Percentiles rank a stretch among this genome's conserved stretches.
These are phyloP conservation scores for Cucurbitaria berberidis DNA, from an alignment of 2,329 filamentous ascomycete species.

Conservation along the genomic window DNA sequence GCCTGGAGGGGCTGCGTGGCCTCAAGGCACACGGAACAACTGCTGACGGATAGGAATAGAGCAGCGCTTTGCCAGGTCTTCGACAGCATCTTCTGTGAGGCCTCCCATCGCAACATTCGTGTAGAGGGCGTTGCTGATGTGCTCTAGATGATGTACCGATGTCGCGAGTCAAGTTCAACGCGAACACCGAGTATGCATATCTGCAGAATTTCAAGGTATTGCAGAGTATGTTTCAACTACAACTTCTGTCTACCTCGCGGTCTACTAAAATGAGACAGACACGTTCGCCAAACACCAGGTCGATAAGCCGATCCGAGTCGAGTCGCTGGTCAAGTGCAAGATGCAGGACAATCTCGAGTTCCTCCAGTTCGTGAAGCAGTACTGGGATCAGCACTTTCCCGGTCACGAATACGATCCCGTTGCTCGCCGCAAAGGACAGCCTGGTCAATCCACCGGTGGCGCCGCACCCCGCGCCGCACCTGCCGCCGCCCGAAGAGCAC, in stretches of 20 bases:
- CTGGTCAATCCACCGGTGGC: constrained; percentile 58
- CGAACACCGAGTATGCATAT: constrained; percentile 95
- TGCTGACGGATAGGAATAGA: constrained; percentile 57
- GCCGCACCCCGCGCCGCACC: constrained; percentile 59
- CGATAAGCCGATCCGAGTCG: constrained; percentile 88
- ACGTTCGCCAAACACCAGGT: constrained; percentile 84
- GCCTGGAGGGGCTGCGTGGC: constrained; percentile 12
- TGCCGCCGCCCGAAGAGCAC: constrained; percentile 55
- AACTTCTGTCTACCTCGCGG: not conserved
- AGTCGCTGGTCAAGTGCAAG: constrained; percentile 93
- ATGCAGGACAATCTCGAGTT: constrained; percentile 99
- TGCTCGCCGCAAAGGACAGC: constrained; percentile 78
- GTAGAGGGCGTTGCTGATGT: constrained; percentile 1
- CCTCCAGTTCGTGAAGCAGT: constrained; percentile 93
- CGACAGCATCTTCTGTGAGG: constrained; percentile 89
- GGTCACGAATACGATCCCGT: constrained; percentile 96
- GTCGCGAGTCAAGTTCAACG: constrained; percentile 97
- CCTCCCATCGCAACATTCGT: not conserved
- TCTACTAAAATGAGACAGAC: constrained; percentile 59
- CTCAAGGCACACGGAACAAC: constrained; percentile 2
- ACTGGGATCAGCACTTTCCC: constrained; percentile 98
- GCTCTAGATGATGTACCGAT: constrained; percentile 81
- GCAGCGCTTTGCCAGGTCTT: constrained; percentile 97
- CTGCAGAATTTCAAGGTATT: constrained; percentile 98
- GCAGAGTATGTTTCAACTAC: constrained; percentile 86